Base-by-base conservation (phyloP, 148 eudicot species). In the Camellia japonica region DNA sequence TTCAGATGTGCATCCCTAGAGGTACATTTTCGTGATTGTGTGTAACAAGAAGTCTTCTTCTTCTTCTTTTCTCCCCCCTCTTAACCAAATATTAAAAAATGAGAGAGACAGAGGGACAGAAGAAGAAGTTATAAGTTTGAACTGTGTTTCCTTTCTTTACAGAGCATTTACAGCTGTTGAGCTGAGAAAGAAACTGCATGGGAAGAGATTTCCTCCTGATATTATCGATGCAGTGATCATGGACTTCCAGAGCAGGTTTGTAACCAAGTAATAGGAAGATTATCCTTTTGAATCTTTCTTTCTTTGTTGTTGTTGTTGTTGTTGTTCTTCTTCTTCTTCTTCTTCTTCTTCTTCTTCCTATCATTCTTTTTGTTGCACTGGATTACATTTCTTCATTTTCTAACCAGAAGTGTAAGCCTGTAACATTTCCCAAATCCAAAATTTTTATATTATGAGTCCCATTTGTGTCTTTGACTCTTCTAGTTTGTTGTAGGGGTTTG, bases 81-180 rank as follows among this genome's bases (percentile, higher is more conserved):
- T 52, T 16, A 14, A 52, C 52, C 42, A 0, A 14, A 51, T 47
- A 20, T n/a, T 49, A 51, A 52, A 10, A 51, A 49, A 5, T 61
- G 58, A 20, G 43, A 13, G 7, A 41, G 75, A 3, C 13, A 41
- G 19, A 2, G 4, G 16, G 14, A 38, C 9, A 52, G 13, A 23
- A 16, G 72, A 56, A 5, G 55, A 19, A 68, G 74, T 6, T 19
- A 8, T 62, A 52, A 59, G 49, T 64, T 59, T 83, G 54, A 79
- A 79, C 54, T 41, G 56, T 49, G 20, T 55, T 75, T 86, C 15
- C 73, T 80, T 76, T 23, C 44, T 80, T 54, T 79, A 63, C 88
- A 94, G 98, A 89, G 97, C 93, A 63, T 87, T 54, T 84, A 89
- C 97, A 62, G 88, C 88, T 49, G 85, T 87, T 78, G 98, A 94